Conservation (phyloP, 2,329 filamentous ascomycete species). For the Alternaria triticimaculans region DNA sequence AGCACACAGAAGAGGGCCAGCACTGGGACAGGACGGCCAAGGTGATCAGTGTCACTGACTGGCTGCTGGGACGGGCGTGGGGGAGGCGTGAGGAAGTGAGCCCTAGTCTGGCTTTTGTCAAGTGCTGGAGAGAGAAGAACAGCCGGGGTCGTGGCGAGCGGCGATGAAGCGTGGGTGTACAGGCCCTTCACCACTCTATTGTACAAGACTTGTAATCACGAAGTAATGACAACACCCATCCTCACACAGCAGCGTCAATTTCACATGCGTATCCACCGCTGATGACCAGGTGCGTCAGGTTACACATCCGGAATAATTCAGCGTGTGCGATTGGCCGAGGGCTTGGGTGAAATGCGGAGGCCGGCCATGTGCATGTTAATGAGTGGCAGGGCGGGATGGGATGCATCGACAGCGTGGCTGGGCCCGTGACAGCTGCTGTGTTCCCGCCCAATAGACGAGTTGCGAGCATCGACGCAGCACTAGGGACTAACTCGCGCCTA, state of each 20-base stretch:
- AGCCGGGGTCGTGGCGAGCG: not conserved
- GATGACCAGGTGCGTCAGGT: not conserved
- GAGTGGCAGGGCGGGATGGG: constrained; percentile 15
- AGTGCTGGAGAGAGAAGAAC: constrained; percentile 22
- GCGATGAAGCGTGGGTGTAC: not conserved
- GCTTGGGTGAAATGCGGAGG: constrained; percentile 12
- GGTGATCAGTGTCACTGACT: constrained; percentile 91
- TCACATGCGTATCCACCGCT: not conserved
- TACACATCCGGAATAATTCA: not conserved
- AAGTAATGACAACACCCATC: constrained; percentile 6
- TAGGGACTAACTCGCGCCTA: constrained; percentile 20
- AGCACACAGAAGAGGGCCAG: constrained; percentile 84
- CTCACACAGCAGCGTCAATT: not conserved
- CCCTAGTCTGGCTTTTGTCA: constrained; percentile 52
- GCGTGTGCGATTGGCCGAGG: not conserved
- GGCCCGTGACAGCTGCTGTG: constrained; percentile 32
- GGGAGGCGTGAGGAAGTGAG: constrained; percentile 55
- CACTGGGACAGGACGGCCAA: constrained; percentile 84
- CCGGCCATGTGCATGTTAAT: constrained; percentile 18
- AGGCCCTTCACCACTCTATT: constrained; percentile 15
- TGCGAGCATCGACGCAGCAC: constrained; percentile 17
- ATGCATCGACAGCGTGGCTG: constrained; percentile 20
- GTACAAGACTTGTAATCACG: constrained; percentile 36
- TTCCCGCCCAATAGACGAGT: constrained; percentile 18
- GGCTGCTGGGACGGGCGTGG: constrained; percentile 82